Evolutionary conservation across 2,329 filamentous ascomycete species (phyloP), one percentile per base, ranked within the genome.

Genomic region (Aureobasidium pullulans): DNA sequence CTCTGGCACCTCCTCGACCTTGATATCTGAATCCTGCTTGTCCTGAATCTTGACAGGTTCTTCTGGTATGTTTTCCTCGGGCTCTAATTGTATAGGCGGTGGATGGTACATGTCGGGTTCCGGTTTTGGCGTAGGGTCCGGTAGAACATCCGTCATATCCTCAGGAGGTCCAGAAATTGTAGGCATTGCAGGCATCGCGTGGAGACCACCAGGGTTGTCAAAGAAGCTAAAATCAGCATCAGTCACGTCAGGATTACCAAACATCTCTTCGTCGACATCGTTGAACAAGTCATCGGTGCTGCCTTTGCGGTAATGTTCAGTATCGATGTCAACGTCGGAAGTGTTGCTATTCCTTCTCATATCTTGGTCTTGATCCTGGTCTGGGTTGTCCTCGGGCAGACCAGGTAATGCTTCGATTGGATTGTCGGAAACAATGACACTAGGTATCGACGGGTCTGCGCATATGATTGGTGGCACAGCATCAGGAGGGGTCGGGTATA

Each of bases 151-250:
- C 2, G 10, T 3, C 37, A 23, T 36, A 19, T 42, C 32, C 19
- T 57, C 32, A 11, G 31, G 3, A 2, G 29, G n/a, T 1, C 13
- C 42, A 37, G 40, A 19, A 11, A 52, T 28, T 1, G 28, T 7
- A 32, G 49, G 7, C 16, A 46, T 43, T 3, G 39, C 23, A 16
- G 8, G 7, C 16, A 46, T 43, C 6, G 70, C 75, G 15, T 16
- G 1, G 1, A 32, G 44, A 28, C 70, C 75, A 48, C 74, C 75
- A 2, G 79, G 79, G 62, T 87, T 85, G 66, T 93, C 88, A 65
- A 93, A 93, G 71, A 92, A 93, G 69, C 83, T 89, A 69, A 93
- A 93, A 68, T 94, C 89, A 6, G 84, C 88, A 65, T 94, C 89
- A 1, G 87, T 91, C n/a, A 93, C 77, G n/a, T 76, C 83, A 63